These are phyloP conservation scores for Penicillium robsamsonii DNA, from an alignment of 495 filamentous ascomycete genomes.

Conservation along the genomic window DNA sequence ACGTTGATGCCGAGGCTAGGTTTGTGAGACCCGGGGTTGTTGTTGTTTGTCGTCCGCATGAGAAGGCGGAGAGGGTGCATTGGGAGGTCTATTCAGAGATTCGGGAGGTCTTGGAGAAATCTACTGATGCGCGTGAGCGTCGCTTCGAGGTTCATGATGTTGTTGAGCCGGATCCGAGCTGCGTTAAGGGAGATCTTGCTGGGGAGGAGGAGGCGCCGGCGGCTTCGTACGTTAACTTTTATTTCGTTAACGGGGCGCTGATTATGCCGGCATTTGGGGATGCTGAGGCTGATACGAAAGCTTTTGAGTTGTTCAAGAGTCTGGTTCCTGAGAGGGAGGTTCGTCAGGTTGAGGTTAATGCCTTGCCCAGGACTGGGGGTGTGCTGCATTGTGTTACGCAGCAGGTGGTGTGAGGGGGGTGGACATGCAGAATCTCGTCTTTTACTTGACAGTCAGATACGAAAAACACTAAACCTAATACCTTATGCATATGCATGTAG, in stretches of 20 bases:
- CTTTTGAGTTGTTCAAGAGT: constrained; percentile 24
- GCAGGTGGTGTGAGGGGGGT: constrained; percentile 26
- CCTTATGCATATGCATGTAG: background rate
- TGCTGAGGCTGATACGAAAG: constrained; percentile 21
- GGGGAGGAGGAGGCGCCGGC: constrained; percentile 27
- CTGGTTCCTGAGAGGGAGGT: constrained; percentile 29
- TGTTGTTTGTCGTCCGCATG: constrained; percentile 29
- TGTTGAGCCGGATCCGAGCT: constrained; percentile 32
- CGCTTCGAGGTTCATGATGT: constrained; percentile 28
- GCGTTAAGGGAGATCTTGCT: constrained; percentile 18
- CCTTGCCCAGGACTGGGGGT: constrained; percentile 31
- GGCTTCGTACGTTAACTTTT: constrained; percentile 39
- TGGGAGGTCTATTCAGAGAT: constrained; percentile 34
- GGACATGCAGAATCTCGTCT: constrained; percentile 1
- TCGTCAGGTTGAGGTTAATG: constrained; percentile 28
- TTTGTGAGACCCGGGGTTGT: constrained; percentile 36
- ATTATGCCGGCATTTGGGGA: constrained; percentile 39
- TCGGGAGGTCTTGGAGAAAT: constrained; percentile 19
- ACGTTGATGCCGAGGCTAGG: constrained; percentile 35
- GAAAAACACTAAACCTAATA: background rate
- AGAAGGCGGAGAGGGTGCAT: constrained; percentile 17
- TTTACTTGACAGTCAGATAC: background rate
- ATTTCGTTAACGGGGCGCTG: constrained; percentile 36
- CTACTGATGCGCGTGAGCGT: constrained; percentile 29
- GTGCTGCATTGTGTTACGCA: constrained; percentile 38